Percentiles rank a stretch among this genome's conserved stretches.
Conservation (phyloP, 345 rosid species). For the Acer negundo region DNA sequence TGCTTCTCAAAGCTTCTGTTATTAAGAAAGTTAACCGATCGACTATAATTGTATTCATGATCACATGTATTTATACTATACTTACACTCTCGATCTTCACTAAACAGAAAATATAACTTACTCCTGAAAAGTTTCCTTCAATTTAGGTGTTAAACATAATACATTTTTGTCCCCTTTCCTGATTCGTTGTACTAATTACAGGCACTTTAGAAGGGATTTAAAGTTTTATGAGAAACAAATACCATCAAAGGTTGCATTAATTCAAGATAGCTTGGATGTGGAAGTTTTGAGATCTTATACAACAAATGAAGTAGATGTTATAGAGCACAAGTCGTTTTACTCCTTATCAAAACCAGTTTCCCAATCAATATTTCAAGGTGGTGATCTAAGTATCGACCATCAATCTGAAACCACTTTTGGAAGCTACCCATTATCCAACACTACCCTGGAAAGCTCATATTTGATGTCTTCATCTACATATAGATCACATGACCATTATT, state of each 20-base stretch:
- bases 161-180: too few species aligned
- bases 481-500: constrained; percentile 12
- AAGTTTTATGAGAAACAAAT: constrained; percentile 44
- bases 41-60: too few species aligned
- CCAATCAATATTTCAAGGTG: constrained; percentile 18
- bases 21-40: too few species aligned
- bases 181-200: constrained; percentile 18
- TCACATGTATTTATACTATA: too few species aligned
- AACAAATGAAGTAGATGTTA: constrained; percentile 19
- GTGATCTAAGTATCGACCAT: constrained; percentile 8
- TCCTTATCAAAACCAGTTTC: constrained; percentile 43
- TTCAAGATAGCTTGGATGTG: constrained; percentile 45
- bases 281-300: constrained; percentile 29
- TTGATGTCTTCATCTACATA: constrained; percentile 19
- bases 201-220: constrained; percentile 55
- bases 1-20: too few species aligned
- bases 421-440: constrained; percentile 11
- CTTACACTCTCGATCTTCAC: too few species aligned
- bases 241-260: constrained; percentile 51
- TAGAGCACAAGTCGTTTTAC: constrained; percentile 34
- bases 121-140: too few species aligned
- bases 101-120: too few species aligned
- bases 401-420: constrained; percentile 22
- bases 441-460: constrained; percentile 24
- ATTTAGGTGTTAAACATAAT: too few species aligned